These are phyloP conservation scores for Globisporangium camurandrum DNA, from an alignment of 352 stramenopile genomes.

Conservation along the genomic window DNA sequence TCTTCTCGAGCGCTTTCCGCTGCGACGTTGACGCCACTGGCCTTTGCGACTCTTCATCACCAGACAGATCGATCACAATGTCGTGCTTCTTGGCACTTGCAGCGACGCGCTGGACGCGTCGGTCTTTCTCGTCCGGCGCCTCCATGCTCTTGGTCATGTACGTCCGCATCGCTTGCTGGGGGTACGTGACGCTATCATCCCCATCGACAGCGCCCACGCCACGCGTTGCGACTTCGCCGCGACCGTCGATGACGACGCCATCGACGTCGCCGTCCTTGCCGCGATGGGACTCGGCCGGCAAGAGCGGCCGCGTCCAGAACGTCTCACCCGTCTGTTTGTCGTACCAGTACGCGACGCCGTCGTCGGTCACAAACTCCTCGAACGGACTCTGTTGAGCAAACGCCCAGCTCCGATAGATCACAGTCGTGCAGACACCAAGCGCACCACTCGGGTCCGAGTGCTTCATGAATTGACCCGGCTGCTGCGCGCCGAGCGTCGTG, in stretches of 20 bases:
- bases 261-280: slow-evolving; percentile 73
- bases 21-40: not conserved
- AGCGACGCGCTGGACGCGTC: slow-evolving; percentile 37
- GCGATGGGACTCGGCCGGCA: slow-evolving; percentile 69
- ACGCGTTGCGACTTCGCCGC: slow-evolving; percentile 65
- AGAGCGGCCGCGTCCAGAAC: slow-evolving; percentile 86
- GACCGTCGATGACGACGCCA: slow-evolving; percentile 66
- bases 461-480: slow-evolving; percentile 90
- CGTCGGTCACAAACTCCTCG: slow-evolving; percentile 88
- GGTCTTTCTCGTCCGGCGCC: slow-evolving; percentile 47
- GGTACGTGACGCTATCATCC: slow-evolving; percentile 40
- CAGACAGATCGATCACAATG: slow-evolving; percentile 32
- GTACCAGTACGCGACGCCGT: slow-evolving; percentile 90
- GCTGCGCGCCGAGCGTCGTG: slow-evolving; percentile 81
- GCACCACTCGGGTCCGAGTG: slow-evolving; percentile 62
- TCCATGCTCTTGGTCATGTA: slow-evolving; percentile 87
- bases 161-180: slow-evolving; percentile 67
- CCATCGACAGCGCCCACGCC: slow-evolving; percentile 54
- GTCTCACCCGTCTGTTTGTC: slow-evolving; percentile 75
- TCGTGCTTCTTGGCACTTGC: slow-evolving; percentile 61
- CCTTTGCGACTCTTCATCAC: not conserved
- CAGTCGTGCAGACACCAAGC: slow-evolving; percentile 74
- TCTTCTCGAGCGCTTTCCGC: slow-evolving; percentile 22
- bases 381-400: slow-evolving; percentile 82
- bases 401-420: slow-evolving; percentile 90